A percentile compares a stretch with the other conserved stretches of the same genome.
These are phyloP conservation scores for Prunella vulgaris DNA, from an alignment of 257 asterid species.

Conservation along the genomic window DNA sequence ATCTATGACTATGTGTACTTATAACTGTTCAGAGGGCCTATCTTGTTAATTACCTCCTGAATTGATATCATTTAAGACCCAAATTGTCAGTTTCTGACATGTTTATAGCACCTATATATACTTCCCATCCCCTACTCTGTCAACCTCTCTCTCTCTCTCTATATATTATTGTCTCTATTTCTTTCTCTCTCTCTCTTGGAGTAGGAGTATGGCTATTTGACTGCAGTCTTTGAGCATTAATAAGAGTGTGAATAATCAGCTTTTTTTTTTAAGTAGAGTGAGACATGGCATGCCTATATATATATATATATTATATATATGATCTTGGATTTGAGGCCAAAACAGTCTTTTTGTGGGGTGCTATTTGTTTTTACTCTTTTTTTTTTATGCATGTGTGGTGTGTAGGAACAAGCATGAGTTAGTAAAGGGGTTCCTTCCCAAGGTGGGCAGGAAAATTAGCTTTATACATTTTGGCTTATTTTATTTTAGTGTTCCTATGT, in stretches of 20 bases:
- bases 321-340: conserved; percentile 25
- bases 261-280: neutral
- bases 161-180: neutral
- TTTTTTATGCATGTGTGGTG: neutral
- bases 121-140: neutral
- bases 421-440: conserved; percentile 28
- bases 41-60: conserved; percentile 6
- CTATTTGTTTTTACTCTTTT: neutral
- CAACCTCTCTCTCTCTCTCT: neutral
- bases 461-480: too few relatives aligned
- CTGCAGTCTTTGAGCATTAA: conserved; percentile 21
- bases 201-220: neutral
- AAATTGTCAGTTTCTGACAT: conserved; percentile 15
- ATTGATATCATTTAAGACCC: conserved; percentile 17
- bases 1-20: conserved; percentile 15
- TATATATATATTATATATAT: too few relatives aligned
- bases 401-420: conserved; percentile 19
- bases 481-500: too few relatives aligned
- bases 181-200: neutral
- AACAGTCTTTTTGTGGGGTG: neutral
- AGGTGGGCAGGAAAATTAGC: neutral
- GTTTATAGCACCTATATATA: conserved; percentile 8
- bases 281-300: conserved; percentile 31
- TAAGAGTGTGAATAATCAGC: conserved; percentile 8
- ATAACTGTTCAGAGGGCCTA: conserved; percentile 7